Evolutionary conservation across 1,284 basidiomycete species (phyloP), one percentile per base, ranked within the genome.

Genomic region (Uromyces viciae-fabae): DNA sequence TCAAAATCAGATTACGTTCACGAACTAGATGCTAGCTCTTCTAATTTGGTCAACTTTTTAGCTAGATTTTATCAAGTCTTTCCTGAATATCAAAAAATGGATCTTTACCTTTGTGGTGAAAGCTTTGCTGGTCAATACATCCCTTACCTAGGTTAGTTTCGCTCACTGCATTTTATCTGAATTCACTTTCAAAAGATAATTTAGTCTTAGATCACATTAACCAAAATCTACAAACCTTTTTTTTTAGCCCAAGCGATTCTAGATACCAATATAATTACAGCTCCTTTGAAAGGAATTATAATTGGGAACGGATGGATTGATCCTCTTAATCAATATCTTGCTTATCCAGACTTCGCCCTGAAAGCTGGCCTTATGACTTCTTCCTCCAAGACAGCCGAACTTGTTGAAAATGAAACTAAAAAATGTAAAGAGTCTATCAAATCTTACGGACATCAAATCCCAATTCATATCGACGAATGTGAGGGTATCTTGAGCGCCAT

Each of bases 301-400:
- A 98, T 99, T 80, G 96, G 96, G 11, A 99, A 99, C 86, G 96
- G 95, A 2, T 98, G 95, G 94, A 95, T 98, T 79, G 95, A 98
- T 86, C 92, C 92, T 0, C 89, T 90, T 75, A 88, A 89, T 81
- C 97, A 99, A 87, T 98, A 97, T 86, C 92, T 94, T 8, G 90
- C 94, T 14, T 98, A 94, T 85, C 88, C 95, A 74, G 94, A 98
- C 82, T 98, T 92, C 85, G 91, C 92, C 11, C 89, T 94, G 78
- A 90, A 92, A 82, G 91, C 92, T 73, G 91, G 92, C 0, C 87
- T 98, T 31, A 88, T 98, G 78, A 91, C 92, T 83, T 88, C 90
- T 82, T 90, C 91, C 36, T 91, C 93, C 0, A 88, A 90, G 90
- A 87, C 88, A 54, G 93, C 91, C 85, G 90, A 90, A 83, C 85